phyloP scores from a whole-genome alignment of 352 stramenopile species.

The Albugo laibachii region DNA sequence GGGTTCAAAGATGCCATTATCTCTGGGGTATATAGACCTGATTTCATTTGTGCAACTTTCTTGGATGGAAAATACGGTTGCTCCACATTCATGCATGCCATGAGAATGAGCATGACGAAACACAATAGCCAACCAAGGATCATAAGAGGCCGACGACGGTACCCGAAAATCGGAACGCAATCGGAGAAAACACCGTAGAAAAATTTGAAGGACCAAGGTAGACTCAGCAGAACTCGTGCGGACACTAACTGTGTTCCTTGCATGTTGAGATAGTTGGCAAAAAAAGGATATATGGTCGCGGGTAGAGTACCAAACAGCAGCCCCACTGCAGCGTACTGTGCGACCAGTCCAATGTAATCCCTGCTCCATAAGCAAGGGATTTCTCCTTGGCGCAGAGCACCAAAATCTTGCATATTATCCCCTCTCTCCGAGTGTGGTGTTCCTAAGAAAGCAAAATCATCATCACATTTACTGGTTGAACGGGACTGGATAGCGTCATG shows the following conservation, averaged over 20 bases:
- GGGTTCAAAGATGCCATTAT: constrained; percentile 14
- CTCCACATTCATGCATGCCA: constrained; percentile 18
- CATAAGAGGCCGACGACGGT: constrained; percentile 20
- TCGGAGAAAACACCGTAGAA: constrained; percentile 20
- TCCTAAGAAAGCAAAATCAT: no score
- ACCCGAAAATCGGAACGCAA: constrained; percentile 17
- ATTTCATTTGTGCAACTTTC: not conserved
- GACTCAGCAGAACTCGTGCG: constrained; percentile 2
- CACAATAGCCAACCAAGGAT: constrained; percentile 16
- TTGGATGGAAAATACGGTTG: constrained; percentile 15
- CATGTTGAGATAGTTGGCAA: constrained; percentile 13
- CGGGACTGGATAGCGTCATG: no score
- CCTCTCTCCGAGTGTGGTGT: no score
- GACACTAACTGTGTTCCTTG: constrained; percentile 5
- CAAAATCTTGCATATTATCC: not conserved
- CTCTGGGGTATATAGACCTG: constrained; percentile 11
- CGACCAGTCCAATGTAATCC: constrained; percentile 12
- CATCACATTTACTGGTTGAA: no score
- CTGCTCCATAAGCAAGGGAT: constrained; percentile 9
- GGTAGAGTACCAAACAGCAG: constrained; percentile 13
- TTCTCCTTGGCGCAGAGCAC: constrained; percentile 16
- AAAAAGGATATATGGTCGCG: constrained; percentile 13
- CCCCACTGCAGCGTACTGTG: constrained; percentile 16
- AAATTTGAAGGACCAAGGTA: constrained; percentile 14
- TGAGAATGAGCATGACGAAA: constrained; percentile 17